These are phyloP conservation scores for Rhododendron williamsianum DNA, from an alignment of 148 eudicot genomes.

Conservation along the genomic window DNA sequence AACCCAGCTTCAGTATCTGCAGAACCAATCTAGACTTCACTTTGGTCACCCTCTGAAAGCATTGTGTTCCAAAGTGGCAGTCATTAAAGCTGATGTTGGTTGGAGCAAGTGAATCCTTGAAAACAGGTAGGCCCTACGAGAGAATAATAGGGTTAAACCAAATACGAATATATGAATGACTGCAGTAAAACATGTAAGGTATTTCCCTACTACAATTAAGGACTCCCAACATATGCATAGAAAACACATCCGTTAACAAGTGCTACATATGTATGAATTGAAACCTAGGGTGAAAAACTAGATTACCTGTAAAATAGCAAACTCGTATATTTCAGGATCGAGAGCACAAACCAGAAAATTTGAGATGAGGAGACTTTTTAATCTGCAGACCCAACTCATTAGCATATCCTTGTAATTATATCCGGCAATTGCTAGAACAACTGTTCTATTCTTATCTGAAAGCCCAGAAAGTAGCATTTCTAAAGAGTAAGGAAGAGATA, in stretches of 20 bases:
- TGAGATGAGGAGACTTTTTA: constrained; percentile 47
- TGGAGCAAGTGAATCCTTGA: constrained; percentile 61
- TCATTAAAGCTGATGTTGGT: constrained; percentile 70
- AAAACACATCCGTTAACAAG: neutral
- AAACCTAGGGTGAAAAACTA: neutral
- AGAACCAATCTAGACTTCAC: constrained; percentile 81
- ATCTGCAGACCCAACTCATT: constrained; percentile 95
- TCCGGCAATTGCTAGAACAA: constrained; percentile 79
- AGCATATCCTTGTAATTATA: constrained; percentile 94
- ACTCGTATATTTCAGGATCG: constrained; percentile 69
- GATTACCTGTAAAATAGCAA: constrained; percentile 72
- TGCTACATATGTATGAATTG: neutral
- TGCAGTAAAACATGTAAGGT: neutral
- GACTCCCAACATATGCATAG: neutral
- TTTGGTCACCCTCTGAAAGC: constrained; percentile 92
- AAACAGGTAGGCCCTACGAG: constrained; percentile 75
- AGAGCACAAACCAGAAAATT: constrained; percentile 85
- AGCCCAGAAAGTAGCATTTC: constrained; percentile 49
- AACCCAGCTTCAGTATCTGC: constrained; percentile 74
- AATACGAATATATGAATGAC: neutral
- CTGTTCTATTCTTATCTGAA: constrained; percentile 57
- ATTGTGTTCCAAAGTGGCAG: constrained; percentile 88
- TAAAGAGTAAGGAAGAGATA: constrained; percentile 49
- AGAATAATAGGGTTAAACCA: neutral
- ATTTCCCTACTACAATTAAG: neutral